These are phyloP conservation scores for Peronospora destructor DNA, from an alignment of 352 stramenopile species.

Conservation along the genomic window DNA sequence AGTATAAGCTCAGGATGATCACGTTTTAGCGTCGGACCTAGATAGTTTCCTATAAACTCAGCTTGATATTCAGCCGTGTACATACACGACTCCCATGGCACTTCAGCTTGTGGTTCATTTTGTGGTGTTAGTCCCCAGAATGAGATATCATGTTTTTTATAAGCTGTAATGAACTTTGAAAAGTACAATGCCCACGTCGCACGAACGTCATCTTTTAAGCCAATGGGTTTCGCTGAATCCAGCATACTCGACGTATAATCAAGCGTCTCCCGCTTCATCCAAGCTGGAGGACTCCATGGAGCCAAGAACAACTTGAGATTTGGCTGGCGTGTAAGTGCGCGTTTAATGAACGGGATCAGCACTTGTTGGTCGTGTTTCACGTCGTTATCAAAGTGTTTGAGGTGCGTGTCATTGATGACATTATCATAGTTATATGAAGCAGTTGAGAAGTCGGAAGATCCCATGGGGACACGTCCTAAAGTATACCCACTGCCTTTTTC, in stretches of 20 bases:
- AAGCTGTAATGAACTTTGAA: conserved; percentile 89
- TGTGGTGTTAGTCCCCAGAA: conserved; percentile 89
- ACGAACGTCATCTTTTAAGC: conserved; percentile 44
- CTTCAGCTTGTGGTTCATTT: conserved; percentile 83
- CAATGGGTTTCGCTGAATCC: conserved; percentile 30
- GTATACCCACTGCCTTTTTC: conserved; percentile 76
- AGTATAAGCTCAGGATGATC: conserved; percentile 76
- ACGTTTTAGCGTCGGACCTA: conserved; percentile 69
- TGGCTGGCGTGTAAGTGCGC: conserved; percentile 48
- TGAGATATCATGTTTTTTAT: conserved; percentile 70
- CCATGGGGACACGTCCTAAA: conserved; percentile 79
- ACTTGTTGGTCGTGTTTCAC: conserved; percentile 53
- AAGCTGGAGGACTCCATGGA: conserved; percentile 85
- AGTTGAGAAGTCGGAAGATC: conserved; percentile 80
- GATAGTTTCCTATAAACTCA: conserved; percentile 68
- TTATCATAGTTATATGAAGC: conserved; percentile 83
- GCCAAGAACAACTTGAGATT: conserved; percentile 81
- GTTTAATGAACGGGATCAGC: conserved; percentile 50
- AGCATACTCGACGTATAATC: conserved; percentile 33
- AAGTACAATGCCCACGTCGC: conserved; percentile 87
- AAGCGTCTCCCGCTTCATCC: conserved; percentile 65
- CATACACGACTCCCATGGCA: conserved; percentile 64
- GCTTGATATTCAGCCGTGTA: conserved; percentile 51
- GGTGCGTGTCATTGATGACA: conserved; percentile 67
- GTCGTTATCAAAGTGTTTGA: conserved; percentile 75